These are phyloP conservation scores for Pythium aphanidermatum DNA, from an alignment of 352 stramenopile species.

Conservation along the genomic window DNA sequence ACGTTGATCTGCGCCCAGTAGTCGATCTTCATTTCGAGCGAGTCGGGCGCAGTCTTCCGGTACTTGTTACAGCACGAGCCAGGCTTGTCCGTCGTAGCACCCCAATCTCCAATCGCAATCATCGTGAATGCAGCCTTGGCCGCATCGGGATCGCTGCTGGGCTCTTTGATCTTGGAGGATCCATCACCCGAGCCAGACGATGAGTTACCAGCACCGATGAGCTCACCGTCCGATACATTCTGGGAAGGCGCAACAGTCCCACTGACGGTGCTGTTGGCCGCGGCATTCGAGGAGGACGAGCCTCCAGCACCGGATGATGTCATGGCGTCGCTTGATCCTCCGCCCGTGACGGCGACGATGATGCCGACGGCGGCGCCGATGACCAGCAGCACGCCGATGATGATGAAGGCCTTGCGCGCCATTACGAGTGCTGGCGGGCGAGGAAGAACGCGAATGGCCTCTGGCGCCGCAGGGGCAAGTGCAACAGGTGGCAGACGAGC, in stretches of 20 bases:
- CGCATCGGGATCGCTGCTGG: constrained; percentile 52
- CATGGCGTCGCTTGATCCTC: constrained; percentile 24
- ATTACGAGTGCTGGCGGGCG: too few relatives aligned
- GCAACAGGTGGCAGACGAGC: constrained; percentile 2
- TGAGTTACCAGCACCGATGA: constrained; percentile 22
- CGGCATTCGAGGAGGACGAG: background rate
- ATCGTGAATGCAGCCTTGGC: constrained; percentile 51
- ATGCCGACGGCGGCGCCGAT: constrained; percentile 58
- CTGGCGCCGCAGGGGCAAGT: too few relatives aligned
- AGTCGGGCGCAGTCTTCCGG: constrained; percentile 69
- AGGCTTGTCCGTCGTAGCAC: constrained; percentile 79
- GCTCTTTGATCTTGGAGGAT: constrained; percentile 29
- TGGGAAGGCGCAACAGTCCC: constrained; percentile 6
- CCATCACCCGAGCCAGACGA: constrained; percentile 22
- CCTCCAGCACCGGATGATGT: constrained; percentile 2
- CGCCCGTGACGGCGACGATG: constrained; percentile 56
- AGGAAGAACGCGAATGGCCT: too few relatives aligned
- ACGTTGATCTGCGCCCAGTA: constrained; percentile 85
- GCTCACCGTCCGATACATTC: constrained; percentile 39
- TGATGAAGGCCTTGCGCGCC: constrained; percentile 60
- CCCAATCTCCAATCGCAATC: constrained; percentile 85
- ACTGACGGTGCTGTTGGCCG: background rate
- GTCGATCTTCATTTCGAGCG: constrained; percentile 83
- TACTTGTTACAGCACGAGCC: constrained; percentile 89
- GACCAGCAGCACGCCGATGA: constrained; percentile 58